Percentiles rank a stretch among this genome's conserved stretches.
phyloP scores from a whole-genome alignment of 1,284 basidiomycete genomes.

The Trichosporon sp. region DNA sequence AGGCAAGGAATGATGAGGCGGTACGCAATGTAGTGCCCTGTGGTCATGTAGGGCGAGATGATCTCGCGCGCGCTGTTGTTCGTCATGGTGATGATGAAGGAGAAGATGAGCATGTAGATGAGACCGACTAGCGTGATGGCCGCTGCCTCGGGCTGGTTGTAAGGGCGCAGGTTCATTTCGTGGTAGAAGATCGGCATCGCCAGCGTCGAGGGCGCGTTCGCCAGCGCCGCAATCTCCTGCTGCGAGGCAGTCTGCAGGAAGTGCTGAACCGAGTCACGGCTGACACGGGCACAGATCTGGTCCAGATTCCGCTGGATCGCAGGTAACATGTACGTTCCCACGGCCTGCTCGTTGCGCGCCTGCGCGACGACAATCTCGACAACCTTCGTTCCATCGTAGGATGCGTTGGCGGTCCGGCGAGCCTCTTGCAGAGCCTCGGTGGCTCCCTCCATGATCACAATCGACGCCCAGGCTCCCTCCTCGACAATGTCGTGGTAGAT shows the following conservation, averaged over 20 bases:
- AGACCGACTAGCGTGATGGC: slow-evolving; percentile 64
- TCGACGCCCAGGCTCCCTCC: slow-evolving; percentile 42
- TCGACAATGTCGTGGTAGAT: slow-evolving; percentile 36
- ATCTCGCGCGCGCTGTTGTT: slow-evolving; percentile 50
- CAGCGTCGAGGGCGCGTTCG: slow-evolving; percentile 58
- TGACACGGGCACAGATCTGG: slow-evolving; percentile 25
- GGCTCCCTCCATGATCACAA: slow-evolving; percentile 40
- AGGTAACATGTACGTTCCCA: slow-evolving; percentile 42
- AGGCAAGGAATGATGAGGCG: slow-evolving; percentile 56
- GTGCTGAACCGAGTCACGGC: slow-evolving; percentile 24
- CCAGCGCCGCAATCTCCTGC: slow-evolving; percentile 47
- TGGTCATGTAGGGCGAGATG: slow-evolving; percentile 51
- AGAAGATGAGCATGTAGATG: slow-evolving; percentile 61
- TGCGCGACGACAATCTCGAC: slow-evolving; percentile 44
- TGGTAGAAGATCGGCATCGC: slow-evolving; percentile 54
- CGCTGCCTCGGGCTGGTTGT: slow-evolving; percentile 60
- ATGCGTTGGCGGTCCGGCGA: slow-evolving; percentile 29
- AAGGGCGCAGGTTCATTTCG: slow-evolving; percentile 60
- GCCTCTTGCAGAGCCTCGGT: slow-evolving; percentile 27
- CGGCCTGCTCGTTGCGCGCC: slow-evolving; percentile 46
- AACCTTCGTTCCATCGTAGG: slow-evolving; percentile 30
- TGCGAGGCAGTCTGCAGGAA: slow-evolving; percentile 45
- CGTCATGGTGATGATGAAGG: slow-evolving; percentile 48
- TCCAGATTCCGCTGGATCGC: slow-evolving; percentile 28
- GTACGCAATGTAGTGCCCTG: slow-evolving; percentile 55